Evolutionary conservation across 257 asterid genomes (phyloP).

Genomic region (Solanum neorickii): DNA sequence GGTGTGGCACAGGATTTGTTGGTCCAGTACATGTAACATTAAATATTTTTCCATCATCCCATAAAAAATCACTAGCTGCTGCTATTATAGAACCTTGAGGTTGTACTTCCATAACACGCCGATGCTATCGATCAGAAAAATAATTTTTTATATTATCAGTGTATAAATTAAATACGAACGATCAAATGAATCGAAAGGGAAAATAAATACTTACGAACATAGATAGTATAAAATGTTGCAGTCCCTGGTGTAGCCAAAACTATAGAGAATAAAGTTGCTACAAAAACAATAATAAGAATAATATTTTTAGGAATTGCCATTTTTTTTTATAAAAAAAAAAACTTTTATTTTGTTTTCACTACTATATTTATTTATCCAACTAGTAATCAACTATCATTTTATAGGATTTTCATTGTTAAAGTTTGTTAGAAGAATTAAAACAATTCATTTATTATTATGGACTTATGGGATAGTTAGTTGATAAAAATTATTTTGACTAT

Average conservation of each 20-base stretch:
- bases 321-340: background rate
- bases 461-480: background rate
- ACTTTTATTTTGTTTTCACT: background rate
- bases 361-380: background rate
- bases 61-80: background rate
- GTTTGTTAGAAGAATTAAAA: background rate
- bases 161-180: background rate
- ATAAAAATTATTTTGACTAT: background rate
- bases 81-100: background rate
- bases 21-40: background rate
- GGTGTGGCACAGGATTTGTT: background rate
- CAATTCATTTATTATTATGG: background rate
- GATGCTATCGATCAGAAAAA: background rate
- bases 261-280: slow-evolving; percentile 9
- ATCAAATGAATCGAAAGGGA: background rate
- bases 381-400: background rate
- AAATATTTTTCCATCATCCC: background rate
- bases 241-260: slow-evolving; percentile 26
- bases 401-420: background rate
- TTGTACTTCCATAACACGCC: background rate
- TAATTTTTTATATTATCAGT: background rate
- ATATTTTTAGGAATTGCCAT: background rate
- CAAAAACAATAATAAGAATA: background rate
- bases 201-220: slow-evolving; percentile 16
- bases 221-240: slow-evolving; percentile 26